phyloP scores from a whole-genome alignment of 371 early-diverging fungal species.

The Coemansia sp. region DNA sequence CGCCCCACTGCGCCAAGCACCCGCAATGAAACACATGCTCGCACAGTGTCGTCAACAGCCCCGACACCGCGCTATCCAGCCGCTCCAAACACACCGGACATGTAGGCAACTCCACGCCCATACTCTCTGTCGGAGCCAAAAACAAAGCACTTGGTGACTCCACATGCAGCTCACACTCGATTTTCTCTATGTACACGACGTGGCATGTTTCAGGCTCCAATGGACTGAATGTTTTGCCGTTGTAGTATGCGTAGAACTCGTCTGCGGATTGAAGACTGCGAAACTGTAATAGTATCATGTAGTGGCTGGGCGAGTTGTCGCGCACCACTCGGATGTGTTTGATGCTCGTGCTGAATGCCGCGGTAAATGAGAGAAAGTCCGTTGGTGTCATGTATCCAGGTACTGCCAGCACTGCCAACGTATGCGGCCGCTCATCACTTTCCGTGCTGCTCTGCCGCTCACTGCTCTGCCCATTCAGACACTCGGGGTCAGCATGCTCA shows the following conservation, averaged over 20 bases:
- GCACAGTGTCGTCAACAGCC: constrained; percentile 86
- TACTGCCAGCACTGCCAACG: constrained; percentile 77
- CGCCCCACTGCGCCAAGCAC: constrained; percentile 87
- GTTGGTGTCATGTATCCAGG: constrained; percentile 83
- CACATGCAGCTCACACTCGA: constrained; percentile 18
- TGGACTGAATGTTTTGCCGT: constrained; percentile 78
- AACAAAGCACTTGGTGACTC: constrained; percentile 16
- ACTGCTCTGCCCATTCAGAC: not conserved
- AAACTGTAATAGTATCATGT: constrained; percentile 81
- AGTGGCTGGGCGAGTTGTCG: constrained; percentile 78
- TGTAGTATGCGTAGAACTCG: constrained; percentile 70
- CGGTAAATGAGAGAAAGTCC: constrained; percentile 81
- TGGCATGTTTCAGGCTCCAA: constrained; percentile 77
- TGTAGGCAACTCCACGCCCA: constrained; percentile 62
- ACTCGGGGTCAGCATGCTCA: not conserved
- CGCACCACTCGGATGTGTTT: constrained; percentile 50
- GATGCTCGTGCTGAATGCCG: constrained; percentile 39
- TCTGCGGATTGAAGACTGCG: constrained; percentile 57
- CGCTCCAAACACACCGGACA: constrained; percentile 94
- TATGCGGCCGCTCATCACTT: constrained; percentile 40
- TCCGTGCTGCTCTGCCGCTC: not conserved
- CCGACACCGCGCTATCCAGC: constrained; percentile 80
- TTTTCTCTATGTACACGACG: constrained; percentile 66
- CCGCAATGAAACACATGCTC: constrained; percentile 91
- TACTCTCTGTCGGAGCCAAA: constrained; percentile 1